phyloP scores from a whole-genome alignment of 306 rosid species.

The Trifolium pratense region DNA sequence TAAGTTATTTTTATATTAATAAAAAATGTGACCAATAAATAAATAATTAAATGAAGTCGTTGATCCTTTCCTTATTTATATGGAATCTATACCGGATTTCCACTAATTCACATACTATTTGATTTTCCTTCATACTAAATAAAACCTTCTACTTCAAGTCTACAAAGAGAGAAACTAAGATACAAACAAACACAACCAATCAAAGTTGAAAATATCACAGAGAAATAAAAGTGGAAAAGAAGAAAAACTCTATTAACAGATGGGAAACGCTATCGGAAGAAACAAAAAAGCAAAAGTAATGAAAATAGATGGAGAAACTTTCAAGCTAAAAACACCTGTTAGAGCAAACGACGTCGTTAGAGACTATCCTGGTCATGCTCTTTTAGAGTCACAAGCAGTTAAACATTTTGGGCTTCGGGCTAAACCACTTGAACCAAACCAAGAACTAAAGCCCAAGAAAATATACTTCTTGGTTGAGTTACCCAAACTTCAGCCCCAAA shows the following conservation, averaged over 20 bases:
- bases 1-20: no score
- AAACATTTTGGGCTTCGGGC: constrained; percentile 71
- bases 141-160: neutral
- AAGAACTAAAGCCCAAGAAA: constrained; percentile 61
- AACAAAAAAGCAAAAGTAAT: constrained; percentile 72
- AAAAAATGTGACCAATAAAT: neutral
- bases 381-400: constrained; percentile 63
- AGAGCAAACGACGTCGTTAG: constrained; percentile 62
- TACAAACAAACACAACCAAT: neutral
- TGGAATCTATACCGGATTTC: constrained; percentile 42
- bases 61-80: neutral
- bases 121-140: constrained; percentile 28
- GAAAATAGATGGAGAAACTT: constrained; percentile 78
- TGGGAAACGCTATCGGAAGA: constrained; percentile 78
- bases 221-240: neutral
- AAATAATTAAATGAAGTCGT: neutral
- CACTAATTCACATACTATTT: constrained; percentile 43
- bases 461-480: constrained; percentile 67
- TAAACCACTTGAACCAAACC: constrained; percentile 65
- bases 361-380: constrained; percentile 64
- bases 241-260: constrained; percentile 9
- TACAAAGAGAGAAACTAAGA: neutral
- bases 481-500: constrained; percentile 45
- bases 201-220: neutral
- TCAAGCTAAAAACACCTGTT: constrained; percentile 66